Percentiles rank a stretch among this genome's conserved stretches.
These are phyloP conservation scores for Polygonum maritimum DNA, from an alignment of 148 eudicot genomes.

Conservation along the genomic window DNA sequence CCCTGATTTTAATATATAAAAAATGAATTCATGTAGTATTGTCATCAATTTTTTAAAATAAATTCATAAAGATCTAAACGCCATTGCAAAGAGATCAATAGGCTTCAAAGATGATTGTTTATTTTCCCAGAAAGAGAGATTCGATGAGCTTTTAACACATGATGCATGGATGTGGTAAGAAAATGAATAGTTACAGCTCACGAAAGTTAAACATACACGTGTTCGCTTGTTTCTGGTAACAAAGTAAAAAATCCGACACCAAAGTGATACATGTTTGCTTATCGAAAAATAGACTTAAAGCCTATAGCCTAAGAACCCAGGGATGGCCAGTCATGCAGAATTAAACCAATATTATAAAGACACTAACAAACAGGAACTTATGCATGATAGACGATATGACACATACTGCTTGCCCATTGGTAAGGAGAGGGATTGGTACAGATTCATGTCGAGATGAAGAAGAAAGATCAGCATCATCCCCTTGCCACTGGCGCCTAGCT, in stretches of 20 bases:
- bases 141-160: not conserved
- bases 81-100: not conserved
- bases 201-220: not conserved
- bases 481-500: conserved; percentile 74
- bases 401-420: conserved; percentile 74
- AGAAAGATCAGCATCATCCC: conserved; percentile 67
- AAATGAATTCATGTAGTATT: not conserved
- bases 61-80: not conserved
- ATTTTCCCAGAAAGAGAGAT: not conserved
- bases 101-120: not conserved
- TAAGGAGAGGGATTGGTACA: conserved; percentile 82
- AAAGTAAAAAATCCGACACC: not conserved
- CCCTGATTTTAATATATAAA: not conserved
- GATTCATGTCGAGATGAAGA: conserved; percentile 85
- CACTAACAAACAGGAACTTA: not conserved
- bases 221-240: not conserved
- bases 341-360: not conserved
- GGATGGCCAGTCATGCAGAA: not conserved
- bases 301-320: not conserved
- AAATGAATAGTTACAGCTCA: not conserved
- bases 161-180: not conserved
- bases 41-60: not conserved
- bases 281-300: not conserved
- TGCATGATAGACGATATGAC: conserved; percentile 2
- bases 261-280: not conserved